Evolutionary conservation across 2,329 filamentous ascomycete genomes (phyloP).

Genomic region (Pseudonectria buxi): DNA sequence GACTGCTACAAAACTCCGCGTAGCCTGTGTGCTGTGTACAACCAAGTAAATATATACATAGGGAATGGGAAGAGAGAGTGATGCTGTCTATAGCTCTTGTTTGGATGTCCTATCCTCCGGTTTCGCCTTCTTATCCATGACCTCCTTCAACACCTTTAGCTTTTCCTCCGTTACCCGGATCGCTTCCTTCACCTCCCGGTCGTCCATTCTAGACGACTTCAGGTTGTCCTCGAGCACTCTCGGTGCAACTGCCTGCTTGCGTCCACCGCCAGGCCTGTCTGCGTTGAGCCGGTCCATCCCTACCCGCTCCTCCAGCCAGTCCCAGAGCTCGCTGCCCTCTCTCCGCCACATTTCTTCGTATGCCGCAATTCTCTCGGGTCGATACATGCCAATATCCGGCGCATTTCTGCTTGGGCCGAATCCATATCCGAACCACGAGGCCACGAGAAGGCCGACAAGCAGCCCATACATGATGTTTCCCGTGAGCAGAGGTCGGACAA

Average conservation of each 20-base stretch:
- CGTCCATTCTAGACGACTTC: conserved; percentile 56
- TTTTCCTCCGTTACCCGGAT: conserved; percentile 84
- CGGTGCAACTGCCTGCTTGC: conserved; percentile 46
- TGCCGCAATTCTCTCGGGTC: conserved; percentile 64
- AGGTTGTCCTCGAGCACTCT: conserved; percentile 54
- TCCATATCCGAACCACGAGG: conserved; percentile 66
- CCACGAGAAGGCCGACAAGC: conserved; percentile 64
- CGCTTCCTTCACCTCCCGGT: conserved; percentile 69
- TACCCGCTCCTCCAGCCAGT: conserved; percentile 84
- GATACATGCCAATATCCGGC: conserved; percentile 24
- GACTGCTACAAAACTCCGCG: too few relatives aligned
- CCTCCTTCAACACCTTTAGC: conserved; percentile 66
- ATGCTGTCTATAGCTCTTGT: conserved; percentile 12
- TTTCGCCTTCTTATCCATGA: conserved; percentile 46
- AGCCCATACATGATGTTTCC: conserved; percentile 73
- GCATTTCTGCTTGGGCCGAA: conserved; percentile 34
- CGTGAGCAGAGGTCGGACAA: conserved; percentile 64
- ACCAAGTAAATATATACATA: background rate
- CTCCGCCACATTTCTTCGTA: conserved; percentile 91
- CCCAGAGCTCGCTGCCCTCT: conserved; percentile 86
- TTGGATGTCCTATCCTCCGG: conserved; percentile 8
- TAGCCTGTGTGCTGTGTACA: too few relatives aligned
- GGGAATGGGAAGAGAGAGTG: background rate
- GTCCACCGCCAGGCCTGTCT: conserved; percentile 24
- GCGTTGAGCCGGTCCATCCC: conserved; percentile 56